Percentiles rank a stretch among this genome's conserved stretches.
Conservation (phyloP, 1,284 basidiomycete species). For the Moesziomyces sp. region DNA sequence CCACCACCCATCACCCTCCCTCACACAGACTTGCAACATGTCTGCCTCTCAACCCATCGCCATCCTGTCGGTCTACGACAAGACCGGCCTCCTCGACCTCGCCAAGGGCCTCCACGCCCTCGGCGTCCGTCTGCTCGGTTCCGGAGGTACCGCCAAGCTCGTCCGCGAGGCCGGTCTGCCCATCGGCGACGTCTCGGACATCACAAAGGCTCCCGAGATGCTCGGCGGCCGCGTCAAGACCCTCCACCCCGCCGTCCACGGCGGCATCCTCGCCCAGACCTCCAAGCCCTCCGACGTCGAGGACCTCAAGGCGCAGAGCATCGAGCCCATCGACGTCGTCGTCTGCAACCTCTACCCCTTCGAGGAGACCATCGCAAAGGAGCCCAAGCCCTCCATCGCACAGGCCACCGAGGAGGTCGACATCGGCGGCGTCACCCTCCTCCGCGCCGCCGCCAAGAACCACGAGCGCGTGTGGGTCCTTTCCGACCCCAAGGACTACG, state of each 20-base stretch:
- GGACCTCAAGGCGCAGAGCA: slow-evolving; percentile 59
- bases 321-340: slow-evolving; percentile 65
- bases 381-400: slow-evolving; percentile 87
- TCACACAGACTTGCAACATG: slow-evolving; percentile 17
- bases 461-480: slow-evolving; percentile 80
- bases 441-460: slow-evolving; percentile 98
- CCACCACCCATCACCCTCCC: slow-evolving; percentile 6
- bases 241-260: slow-evolving; percentile 97
- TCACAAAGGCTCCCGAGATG: slow-evolving; percentile 99
- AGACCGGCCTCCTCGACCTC: slow-evolving; percentile 87
- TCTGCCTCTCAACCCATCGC: slow-evolving; percentile 70
- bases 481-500: slow-evolving; percentile 93
- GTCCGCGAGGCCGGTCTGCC: slow-evolving; percentile 92
- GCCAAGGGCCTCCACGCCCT: slow-evolving; percentile 82
- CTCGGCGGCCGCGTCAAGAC: slow-evolving; percentile 98
- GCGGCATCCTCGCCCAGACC: slow-evolving; percentile 73
- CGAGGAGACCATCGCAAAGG: slow-evolving; percentile 79
- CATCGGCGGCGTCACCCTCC: slow-evolving; percentile 96
- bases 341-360: slow-evolving; percentile 99
- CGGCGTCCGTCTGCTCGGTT: slow-evolving; percentile 90
- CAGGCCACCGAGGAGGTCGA: slow-evolving; percentile 98
- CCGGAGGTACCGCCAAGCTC: slow-evolving; percentile 96
- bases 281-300: slow-evolving; percentile 59
- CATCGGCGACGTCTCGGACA: slow-evolving; percentile 95
- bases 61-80: slow-evolving; percentile 96